phyloP scores from a whole-genome alignment of 345 rosid species.

The Trapa incisa region DNA sequence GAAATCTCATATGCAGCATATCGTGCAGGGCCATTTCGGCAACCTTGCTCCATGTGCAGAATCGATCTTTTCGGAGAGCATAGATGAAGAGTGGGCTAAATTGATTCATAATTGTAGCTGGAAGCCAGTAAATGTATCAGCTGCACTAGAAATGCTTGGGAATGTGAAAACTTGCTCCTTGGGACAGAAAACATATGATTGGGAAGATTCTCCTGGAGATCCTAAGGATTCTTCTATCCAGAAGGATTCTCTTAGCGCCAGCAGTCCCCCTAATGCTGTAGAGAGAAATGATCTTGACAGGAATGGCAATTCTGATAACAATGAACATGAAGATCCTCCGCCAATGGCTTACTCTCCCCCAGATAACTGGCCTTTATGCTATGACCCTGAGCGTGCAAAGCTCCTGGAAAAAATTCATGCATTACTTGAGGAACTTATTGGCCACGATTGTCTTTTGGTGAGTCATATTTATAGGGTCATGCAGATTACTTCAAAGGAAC shows the following conservation, averaged over 20 bases:
- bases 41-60: constrained; percentile 58
- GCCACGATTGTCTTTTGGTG: constrained; percentile 63
- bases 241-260: constrained; percentile 23
- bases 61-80: constrained; percentile 55
- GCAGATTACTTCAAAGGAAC: constrained; percentile 59
- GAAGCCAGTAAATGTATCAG: constrained; percentile 76
- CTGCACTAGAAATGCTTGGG: constrained; percentile 44
- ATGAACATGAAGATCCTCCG: no score
- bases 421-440: constrained; percentile 55
- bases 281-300: no score
- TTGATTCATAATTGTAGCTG: constrained; percentile 59
- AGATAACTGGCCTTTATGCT: constrained; percentile 51
- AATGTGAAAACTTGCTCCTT: constrained; percentile 29
- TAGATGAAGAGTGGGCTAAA: constrained; percentile 55
- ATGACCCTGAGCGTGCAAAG: constrained; percentile 63
- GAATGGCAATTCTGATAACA: no score
- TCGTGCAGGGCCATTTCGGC: constrained; percentile 66
- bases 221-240: constrained; percentile 68
- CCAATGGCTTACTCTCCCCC: no score
- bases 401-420: constrained; percentile 65
- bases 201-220: constrained; percentile 58
- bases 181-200: constrained; percentile 17
- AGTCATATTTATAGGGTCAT: constrained; percentile 73
- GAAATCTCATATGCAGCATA: constrained; percentile 67
- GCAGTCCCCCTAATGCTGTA: no score